Evolutionary conservation across 2,329 filamentous ascomycete species (phyloP), one percentile per base, ranked within the genome.

Genomic region (Penicillium aurantiogriseum): DNA sequence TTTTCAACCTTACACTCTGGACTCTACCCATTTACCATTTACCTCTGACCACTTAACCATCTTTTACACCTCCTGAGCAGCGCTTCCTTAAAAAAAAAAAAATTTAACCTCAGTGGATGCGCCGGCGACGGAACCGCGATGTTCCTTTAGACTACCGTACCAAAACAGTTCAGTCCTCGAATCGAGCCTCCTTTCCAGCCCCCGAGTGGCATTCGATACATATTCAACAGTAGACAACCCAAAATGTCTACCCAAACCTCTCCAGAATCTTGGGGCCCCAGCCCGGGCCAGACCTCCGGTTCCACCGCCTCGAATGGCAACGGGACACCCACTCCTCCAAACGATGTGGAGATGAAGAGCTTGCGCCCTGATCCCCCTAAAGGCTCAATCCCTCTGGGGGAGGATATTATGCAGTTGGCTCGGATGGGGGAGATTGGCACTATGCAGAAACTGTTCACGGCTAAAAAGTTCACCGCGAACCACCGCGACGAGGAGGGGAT

Each of bases 351-450:
- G 61, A 63, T 78, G 23, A 76, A 76, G 61, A 69, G 62, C 44
- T 71, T 77, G 67, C 66, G 63, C 50, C 52, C 70, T 9, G 64
- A 68, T 55, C 63, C 57, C 63, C 67, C 74, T 67, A 71, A 69
- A 59, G 66, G 68, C 21, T 67, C 71, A 33, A 70, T 76, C 33
- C 75, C 75, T 23, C 51, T 77, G 4, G 86, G 90, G 69, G 84
- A 90, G 65, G 93, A 99, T 77, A 88, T 99, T 65, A 97, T 99
- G 93, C 93, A 97, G 79, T 79, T 97, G 72, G 92, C 94, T 40
- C 84, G 94, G 59, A 77, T 96, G 65, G 94, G 95, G 56, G 92
- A 99, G 71, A 85, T 97, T 59, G 80, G 83, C 8, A 89, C 85
- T 52, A 94, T 99, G 81, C 89, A 96, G 79, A 92, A 88, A 79